These are phyloP conservation scores for Zygosaccharomyces lentus DNA, from an alignment of 805 yeast species.

Conservation along the genomic window DNA sequence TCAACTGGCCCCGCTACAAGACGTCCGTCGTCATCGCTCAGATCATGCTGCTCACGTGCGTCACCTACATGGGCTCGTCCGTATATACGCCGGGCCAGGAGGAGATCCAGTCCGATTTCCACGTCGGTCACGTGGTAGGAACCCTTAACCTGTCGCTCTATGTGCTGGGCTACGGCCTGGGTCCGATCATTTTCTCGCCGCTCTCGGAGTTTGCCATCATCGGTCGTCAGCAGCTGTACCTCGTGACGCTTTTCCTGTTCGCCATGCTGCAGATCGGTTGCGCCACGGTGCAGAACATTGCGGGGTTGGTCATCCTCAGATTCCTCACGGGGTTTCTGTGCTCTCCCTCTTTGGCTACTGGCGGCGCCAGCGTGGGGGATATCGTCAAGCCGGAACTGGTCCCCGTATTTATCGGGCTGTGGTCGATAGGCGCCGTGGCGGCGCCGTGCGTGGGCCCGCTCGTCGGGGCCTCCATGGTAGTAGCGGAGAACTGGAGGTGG, in stretches of 20 bases:
- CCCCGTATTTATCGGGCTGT: slow-evolving; percentile 46
- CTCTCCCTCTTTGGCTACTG: slow-evolving; percentile 54
- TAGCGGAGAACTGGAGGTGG: slow-evolving; percentile 51
- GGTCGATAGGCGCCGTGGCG: slow-evolving; percentile 51
- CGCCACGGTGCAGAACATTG: slow-evolving; percentile 48
- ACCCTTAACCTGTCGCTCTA: slow-evolving; percentile 50
- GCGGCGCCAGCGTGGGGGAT: slow-evolving; percentile 56
- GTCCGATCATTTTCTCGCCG: slow-evolving; percentile 57
- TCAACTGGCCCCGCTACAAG: slow-evolving; percentile 47
- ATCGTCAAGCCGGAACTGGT: slow-evolving; percentile 40
- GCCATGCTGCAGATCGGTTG: slow-evolving; percentile 52
- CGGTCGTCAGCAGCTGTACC: slow-evolving; percentile 52
- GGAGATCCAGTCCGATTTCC: slow-evolving; percentile 43
- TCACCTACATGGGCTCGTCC: slow-evolving; percentile 56
- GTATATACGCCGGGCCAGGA: slow-evolving; percentile 50
- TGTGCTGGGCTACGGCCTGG: slow-evolving; percentile 58
- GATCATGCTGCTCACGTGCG: slow-evolving; percentile 44
- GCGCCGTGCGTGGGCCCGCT: slow-evolving; percentile 58
- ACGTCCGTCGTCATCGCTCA: slow-evolving; percentile 39
- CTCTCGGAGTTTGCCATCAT: slow-evolving; percentile 50
- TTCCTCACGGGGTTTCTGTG: slow-evolving; percentile 53
- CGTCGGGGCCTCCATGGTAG: slow-evolving; percentile 48
- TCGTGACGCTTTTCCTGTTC: slow-evolving; percentile 44
- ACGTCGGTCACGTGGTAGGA: slow-evolving; percentile 43
- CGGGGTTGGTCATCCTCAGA: slow-evolving; percentile 47